These are phyloP conservation scores for Mycena pura DNA, from an alignment of 768 basidiomycete genomes.

Conservation along the genomic window DNA sequence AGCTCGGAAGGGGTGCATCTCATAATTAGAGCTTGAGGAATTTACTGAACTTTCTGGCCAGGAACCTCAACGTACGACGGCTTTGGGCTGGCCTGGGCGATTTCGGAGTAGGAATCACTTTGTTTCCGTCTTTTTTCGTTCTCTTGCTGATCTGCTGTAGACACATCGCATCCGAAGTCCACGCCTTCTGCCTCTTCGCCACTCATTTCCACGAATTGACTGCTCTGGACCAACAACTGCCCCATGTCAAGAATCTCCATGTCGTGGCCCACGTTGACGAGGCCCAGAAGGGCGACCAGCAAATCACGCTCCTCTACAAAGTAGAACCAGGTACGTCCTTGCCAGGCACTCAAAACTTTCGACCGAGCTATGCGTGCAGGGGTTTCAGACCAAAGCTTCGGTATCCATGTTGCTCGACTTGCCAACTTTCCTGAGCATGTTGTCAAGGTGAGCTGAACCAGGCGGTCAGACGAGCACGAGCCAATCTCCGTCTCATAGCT, in stretches of 20 bases:
- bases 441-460: constrained; percentile 65
- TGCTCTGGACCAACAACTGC: constrained; percentile 82
- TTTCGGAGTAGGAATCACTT: constrained; percentile 78
- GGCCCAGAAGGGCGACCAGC: constrained; percentile 72
- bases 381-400: constrained; percentile 96
- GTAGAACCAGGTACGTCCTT: constrained; percentile 80
- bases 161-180: constrained; percentile 91
- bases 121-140: background rate
- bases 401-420: constrained; percentile 96
- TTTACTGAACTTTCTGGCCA: constrained; percentile 31
- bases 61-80: constrained; percentile 98
- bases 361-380: constrained; percentile 48
- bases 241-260: constrained; percentile 92
- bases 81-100: constrained; percentile 98
- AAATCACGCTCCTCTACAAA: constrained; percentile 94
- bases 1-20: constrained; percentile 81
- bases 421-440: constrained; percentile 97
- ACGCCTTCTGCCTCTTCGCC: constrained; percentile 94
- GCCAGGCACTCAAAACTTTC: background rate
- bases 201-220: constrained; percentile 99
- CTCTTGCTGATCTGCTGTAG: constrained; percentile 45
- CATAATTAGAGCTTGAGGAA: background rate
- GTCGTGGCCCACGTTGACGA: constrained; percentile 90
- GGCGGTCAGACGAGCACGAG: background rate
- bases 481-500: background rate